These are phyloP conservation scores for Dysphania ambrosioides DNA, from an alignment of 148 eudicot genomes.

Conservation along the genomic window DNA sequence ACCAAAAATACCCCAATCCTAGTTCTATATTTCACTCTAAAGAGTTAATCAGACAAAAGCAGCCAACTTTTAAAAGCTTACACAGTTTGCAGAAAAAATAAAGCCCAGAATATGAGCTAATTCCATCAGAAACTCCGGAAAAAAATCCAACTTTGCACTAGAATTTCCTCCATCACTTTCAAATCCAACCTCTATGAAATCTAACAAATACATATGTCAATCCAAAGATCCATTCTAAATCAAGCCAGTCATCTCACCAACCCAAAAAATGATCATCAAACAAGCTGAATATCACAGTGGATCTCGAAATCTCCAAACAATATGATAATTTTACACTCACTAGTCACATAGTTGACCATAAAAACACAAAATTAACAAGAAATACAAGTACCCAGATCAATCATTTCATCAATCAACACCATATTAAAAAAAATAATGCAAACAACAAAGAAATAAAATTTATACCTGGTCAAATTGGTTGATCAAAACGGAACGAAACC, in stretches of 20 bases:
- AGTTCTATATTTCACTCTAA: background rate
- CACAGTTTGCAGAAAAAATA: background rate
- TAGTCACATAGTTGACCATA: background rate
- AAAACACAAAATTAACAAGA: slow-evolving; percentile 9
- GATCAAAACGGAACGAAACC: slow-evolving; percentile 19
- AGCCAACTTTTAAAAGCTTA: background rate
- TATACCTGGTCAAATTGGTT: slow-evolving; percentile 7
- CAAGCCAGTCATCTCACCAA: background rate
- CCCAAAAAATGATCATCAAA: background rate
- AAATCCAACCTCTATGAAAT: background rate
- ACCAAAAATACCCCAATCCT: background rate
- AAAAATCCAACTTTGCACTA: background rate
- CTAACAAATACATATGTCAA: background rate
- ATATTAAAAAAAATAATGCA: no score
- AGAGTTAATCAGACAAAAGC: background rate
- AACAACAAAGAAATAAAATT: background rate
- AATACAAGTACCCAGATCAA: background rate
- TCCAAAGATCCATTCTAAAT: background rate
- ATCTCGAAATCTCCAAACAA: slow-evolving; percentile 9
- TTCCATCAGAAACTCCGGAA: background rate
- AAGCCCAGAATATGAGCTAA: background rate
- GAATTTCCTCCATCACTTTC: no score
- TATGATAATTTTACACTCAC: no score
- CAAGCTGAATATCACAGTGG: background rate
- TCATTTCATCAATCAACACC: background rate